Evolutionary conservation across 2,329 filamentous ascomycete genomes (phyloP), one percentile per base, ranked within the genome.

Genomic region (Sporothrix pseudoabietina): DNA sequence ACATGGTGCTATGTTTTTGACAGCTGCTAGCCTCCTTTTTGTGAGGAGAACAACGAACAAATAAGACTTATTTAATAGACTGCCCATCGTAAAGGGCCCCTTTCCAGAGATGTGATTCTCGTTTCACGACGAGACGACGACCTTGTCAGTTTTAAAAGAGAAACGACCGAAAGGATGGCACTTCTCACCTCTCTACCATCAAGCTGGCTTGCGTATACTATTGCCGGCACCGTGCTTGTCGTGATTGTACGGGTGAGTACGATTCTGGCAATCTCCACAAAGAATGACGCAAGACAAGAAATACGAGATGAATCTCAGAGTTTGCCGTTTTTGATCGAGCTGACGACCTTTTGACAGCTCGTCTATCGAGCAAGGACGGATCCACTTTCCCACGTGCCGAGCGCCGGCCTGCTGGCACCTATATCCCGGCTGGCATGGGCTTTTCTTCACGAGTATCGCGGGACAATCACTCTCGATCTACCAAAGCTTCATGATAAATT

Each of bases 381-480:
- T 4, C 68, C 30, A 4, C 32, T 74, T 6, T 59, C 71, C 4
- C 14, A 22, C 2, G 49, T 74, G 16, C 73, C 74, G 16, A 35
- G 1, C 12, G 74, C 74, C 14, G 63, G 68, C 4, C 41, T 52
- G 8, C 69, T 75, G 7, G 74, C 69, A 19, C 69, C 72, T 10
- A 8, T 63, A 12, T 72, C 74, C 8, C 74, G 74, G 8, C 47
- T 73, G 14, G 39, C 57, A 6, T 72, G 72, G 74, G 74, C 74
- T 12, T 75, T 75, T 32, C 63, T 49, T 14, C 74, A 65, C 16
- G 74, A 73, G n/a, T 41, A 59, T 26, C 47, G 47, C 6, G 74
- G 74, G 39, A 65, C 61, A 0, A 72, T 75, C 55, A 75, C 72
- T 0, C 22, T 75, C 35, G 74, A 73, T n/a, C 57, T 75, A 16